Base-by-base conservation (phyloP, 2,329 filamentous ascomycete species). In the Westerdykella ornata region DNA sequence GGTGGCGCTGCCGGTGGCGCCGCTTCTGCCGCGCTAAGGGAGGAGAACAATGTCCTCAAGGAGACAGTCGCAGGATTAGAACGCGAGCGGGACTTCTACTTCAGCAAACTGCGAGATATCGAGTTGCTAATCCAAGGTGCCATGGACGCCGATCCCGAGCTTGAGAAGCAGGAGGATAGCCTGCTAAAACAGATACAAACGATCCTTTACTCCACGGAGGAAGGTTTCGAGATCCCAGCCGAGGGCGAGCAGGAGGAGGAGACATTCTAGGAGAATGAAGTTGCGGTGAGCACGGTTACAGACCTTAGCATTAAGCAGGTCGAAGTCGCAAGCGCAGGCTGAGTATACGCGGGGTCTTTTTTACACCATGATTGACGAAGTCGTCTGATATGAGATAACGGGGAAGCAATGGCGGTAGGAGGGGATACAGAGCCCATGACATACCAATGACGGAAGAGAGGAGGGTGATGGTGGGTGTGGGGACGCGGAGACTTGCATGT, bases 51-150 rank as follows among this genome's bases (percentile, higher is more conserved):
- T 32, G 85, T 85, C 19, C 76, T 97, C 54, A 95, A 95, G 76
- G 90, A 97, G 72, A 95, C 88, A 0, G 90, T 98, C n/a, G 76
- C 80, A 11, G 92, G 92, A 1, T 75, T 98, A 32, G 92, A 98
- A 75, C 84, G 92, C 57, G 92, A 98, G 73, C 80, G 92, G 37
- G 92, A 98, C 67, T 98, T 98, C 67, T 98, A 98, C 75, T 98
- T 98, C 70, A 94, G 87, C 77, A 98, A 98, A 75, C 77, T 98
- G 51, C 80, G 92, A 45, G 92, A 98, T 64, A 98, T 98, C 56
- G 92, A 98, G 71, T 73, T 98, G 51, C 73, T 98, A 57, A 79
- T 98, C 41, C 92, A 98, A 72, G 85, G 87, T 59, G 88, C 89
- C 9, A 84, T 94, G 60, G 92, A 98, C 56, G 85, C 88, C 48